Evolutionary conservation across 495 filamentous ascomycete genomes (phyloP), one percentile per base, ranked within the genome.

Genomic region (Staphylotrichum longicolle): DNA sequence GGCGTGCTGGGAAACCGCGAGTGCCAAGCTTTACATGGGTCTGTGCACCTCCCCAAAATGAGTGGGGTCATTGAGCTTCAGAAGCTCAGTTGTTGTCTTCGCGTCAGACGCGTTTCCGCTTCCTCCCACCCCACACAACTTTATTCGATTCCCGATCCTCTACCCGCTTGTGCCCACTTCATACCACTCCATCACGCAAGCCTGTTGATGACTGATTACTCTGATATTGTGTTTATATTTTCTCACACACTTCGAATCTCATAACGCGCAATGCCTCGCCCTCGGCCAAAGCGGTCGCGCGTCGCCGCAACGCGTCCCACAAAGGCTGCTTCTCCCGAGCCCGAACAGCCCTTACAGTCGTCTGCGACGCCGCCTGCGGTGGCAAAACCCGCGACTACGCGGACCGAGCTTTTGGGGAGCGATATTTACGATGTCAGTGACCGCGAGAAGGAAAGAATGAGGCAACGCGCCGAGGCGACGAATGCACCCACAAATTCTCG

Each of bases 401-500:
- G 60, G 0, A 7, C 64, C 34, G 67, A 52, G 12, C 14, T 34
- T 7, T 41, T 58, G 1, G 55, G 62, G 37, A 76, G 73, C 57
- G 77, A 79, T 61, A 74, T 76, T 7, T 76, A 78, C 69, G 75
- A 76, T 62, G 70, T 77, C 34, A 78, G 76, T 69, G 76, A 77
- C 42, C 71, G 72, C 42, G 78, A 80, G 48, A 76, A 77, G 55
- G 74, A 76, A 50, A 70, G 64, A 33, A 68, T 47, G 9, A 62
- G 53, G 48, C 61, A 62, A 27, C 65, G 67, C 50, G 35, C 44
- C 9, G 44, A 59, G 12, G 58, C 5, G 37, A 39, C 37, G 6
- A 10, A 20, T 14, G 0, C 37, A 55, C 7, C 27, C 37, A 39
- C 37, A 6, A 39, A 6, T 10, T 7, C 40, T 50, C 46, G 58